Conservation (phyloP, 495 filamentous ascomycete genomes). For the Terfezia claveryi region DNA sequence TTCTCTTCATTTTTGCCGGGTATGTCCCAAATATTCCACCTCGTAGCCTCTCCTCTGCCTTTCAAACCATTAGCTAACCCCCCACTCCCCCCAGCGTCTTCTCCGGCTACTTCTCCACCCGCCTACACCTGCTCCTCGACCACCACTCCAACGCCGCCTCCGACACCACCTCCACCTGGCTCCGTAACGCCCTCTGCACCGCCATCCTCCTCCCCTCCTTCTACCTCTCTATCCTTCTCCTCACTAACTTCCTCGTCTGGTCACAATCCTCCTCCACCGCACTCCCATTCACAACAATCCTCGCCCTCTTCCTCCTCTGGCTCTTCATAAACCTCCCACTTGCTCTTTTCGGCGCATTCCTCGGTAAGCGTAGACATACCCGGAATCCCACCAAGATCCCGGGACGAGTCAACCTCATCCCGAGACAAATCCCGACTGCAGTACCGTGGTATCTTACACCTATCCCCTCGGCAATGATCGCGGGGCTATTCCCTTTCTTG, state of each 20-base stretch:
- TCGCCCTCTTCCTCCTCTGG: constrained; percentile 63
- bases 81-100: constrained; percentile 26
- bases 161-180: neutral
- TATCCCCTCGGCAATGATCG: constrained; percentile 41
- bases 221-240: constrained; percentile 55
- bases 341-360: constrained; percentile 68
- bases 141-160: constrained; percentile 37
- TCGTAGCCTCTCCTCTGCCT: too few species aligned
- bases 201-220: constrained; percentile 69
- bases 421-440: constrained; percentile 57
- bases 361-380: constrained; percentile 45
- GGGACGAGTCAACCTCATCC: constrained; percentile 52
- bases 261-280: constrained; percentile 78
- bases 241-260: constrained; percentile 87
- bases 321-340: constrained; percentile 75
- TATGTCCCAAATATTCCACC: too few species aligned
- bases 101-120: constrained; percentile 78
- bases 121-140: constrained; percentile 79
- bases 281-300: constrained; percentile 65
- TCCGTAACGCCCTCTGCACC: constrained; percentile 28
- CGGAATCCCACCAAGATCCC: constrained; percentile 21
- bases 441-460: constrained; percentile 50
- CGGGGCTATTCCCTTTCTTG: constrained; percentile 71
- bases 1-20: constrained; percentile 73
- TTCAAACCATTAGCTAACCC: too few species aligned